These are phyloP conservation scores for Calonectria hawksworthii DNA, from an alignment of 2,329 filamentous ascomycete species.

Conservation along the genomic window DNA sequence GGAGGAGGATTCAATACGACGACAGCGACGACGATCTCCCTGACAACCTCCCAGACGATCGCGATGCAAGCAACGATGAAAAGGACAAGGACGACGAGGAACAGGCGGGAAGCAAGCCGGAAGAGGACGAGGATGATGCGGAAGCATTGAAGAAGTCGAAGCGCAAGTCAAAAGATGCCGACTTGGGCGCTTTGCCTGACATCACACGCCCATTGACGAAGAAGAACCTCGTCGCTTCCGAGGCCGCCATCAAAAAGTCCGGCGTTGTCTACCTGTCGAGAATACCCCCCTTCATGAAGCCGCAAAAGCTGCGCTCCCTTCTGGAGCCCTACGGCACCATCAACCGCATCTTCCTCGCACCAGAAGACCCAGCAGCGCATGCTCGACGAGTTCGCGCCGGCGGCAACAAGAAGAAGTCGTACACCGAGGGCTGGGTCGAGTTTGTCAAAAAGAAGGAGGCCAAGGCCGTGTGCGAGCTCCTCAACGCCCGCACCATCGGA, in stretches of 20 bases:
- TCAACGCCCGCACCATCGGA: conserved; percentile 84
- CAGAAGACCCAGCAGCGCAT: conserved; percentile 78
- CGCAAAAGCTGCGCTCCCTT: conserved; percentile 80
- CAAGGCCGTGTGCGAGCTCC: conserved; percentile 79
- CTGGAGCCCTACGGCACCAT: conserved; percentile 82
- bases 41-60: conserved; percentile 54
- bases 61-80: conserved; percentile 50
- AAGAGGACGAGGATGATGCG: conserved; percentile 39
- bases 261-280: conserved; percentile 88
- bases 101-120: conserved; percentile 32
- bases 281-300: conserved; percentile 91
- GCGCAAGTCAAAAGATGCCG: conserved; percentile 45
- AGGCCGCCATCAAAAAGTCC: conserved; percentile 77
- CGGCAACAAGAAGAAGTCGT: conserved; percentile 87
- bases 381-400: conserved; percentile 77
- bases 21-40: conserved; percentile 51
- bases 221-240: conserved; percentile 76
- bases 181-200: conserved; percentile 58
- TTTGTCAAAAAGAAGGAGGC: conserved; percentile 83
- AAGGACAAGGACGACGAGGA: conserved; percentile 47
- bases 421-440: conserved; percentile 89
- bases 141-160: conserved; percentile 41
- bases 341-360: conserved; percentile 84
- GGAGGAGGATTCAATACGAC: conserved; percentile 68
- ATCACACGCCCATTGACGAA: conserved; percentile 70